phyloP scores from a whole-genome alignment of 2,329 filamentous ascomycete species.

The Epichloe sp. region DNA sequence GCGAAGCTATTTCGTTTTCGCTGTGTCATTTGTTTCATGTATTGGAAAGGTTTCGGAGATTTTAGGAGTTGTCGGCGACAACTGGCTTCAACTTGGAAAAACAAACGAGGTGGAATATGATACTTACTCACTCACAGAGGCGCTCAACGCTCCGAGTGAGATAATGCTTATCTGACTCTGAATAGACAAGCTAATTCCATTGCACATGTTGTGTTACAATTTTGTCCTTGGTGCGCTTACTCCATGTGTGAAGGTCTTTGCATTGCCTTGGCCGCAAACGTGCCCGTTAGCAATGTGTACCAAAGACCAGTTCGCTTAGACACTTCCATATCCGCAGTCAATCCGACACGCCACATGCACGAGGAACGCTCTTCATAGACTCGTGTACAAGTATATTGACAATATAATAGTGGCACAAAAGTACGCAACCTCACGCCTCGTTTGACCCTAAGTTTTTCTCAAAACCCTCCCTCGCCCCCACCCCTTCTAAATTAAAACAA shows the following conservation, averaged over 20 bases:
- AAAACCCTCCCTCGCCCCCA: no score
- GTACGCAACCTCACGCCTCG: not conserved
- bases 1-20: not conserved
- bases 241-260: not conserved
- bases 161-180: not conserved
- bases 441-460: not conserved
- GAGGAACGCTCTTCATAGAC: no score
- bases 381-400: no score
- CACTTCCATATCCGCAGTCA: no score
- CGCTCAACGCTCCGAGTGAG: conserved; percentile 9
- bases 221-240: not conserved
- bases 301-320: no score
- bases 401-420: not conserved
- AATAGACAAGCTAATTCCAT: not conserved
- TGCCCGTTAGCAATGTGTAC: no score
- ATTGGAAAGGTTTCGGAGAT: not conserved
- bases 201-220: not conserved
- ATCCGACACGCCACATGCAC: no score
- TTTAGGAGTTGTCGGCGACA: conserved; percentile 8
- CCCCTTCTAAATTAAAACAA: not conserved
- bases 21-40: not conserved
- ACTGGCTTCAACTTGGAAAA: conserved; percentile 4
- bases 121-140: not conserved
- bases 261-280: no score
- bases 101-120: not conserved